These are phyloP conservation scores for Protea cynaroides DNA, from an alignment of 164 flowering plant species.

Conservation along the genomic window DNA sequence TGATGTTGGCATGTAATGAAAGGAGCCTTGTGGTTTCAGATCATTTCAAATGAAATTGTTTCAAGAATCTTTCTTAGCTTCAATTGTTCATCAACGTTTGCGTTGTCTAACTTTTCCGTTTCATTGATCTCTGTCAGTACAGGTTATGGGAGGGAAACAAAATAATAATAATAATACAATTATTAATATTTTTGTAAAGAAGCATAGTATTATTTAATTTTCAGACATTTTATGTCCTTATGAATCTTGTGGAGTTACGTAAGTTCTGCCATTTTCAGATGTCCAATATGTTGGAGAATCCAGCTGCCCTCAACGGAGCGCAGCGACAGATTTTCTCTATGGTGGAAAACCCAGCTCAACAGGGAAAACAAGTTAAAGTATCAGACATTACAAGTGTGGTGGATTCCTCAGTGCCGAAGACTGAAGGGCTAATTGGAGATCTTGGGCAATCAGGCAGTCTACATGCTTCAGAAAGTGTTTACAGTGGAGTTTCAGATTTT, in stretches of 20 bases:
- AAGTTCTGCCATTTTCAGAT: constrained; percentile 51
- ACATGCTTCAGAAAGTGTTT: constrained; percentile 24
- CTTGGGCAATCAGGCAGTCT: constrained; percentile 20
- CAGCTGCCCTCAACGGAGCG: constrained; percentile 34
- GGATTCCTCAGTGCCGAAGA: constrained; percentile 14
- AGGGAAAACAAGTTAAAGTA: constrained; percentile 19
- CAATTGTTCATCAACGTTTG: background rate
- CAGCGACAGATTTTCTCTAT: constrained; percentile 24
- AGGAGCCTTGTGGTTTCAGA: background rate
- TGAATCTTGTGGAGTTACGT: constrained; percentile 36
- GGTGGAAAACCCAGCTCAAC: constrained; percentile 28
- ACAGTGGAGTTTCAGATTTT: constrained; percentile 25
- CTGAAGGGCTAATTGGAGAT: constrained; percentile 25
- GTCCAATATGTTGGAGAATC: constrained; percentile 49
- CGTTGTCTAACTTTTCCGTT: background rate
- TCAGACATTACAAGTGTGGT: constrained; percentile 16
- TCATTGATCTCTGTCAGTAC: background rate
- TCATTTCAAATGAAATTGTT: too few relatives aligned
- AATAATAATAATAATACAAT: too few relatives aligned
- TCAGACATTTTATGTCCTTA: constrained; percentile 8
- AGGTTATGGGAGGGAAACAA: background rate
- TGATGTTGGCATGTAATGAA: background rate
- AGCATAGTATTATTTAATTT: too few relatives aligned
- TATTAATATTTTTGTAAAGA: too few relatives aligned
- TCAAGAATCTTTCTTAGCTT: too few relatives aligned